phyloP scores from a whole-genome alignment of 768 basidiomycete genomes.

The Lactarius trivialis region DNA sequence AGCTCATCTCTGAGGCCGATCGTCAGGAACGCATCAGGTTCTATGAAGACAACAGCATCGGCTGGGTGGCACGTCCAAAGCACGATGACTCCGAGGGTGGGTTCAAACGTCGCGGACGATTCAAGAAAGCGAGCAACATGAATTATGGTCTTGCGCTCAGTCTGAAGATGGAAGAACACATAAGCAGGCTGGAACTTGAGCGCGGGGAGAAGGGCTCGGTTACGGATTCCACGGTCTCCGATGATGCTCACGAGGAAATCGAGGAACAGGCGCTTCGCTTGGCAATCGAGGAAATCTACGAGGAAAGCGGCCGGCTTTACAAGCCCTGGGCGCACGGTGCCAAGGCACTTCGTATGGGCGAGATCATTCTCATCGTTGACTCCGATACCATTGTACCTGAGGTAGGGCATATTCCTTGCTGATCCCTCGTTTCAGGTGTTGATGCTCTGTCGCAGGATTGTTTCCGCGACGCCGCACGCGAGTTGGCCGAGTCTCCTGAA shows the following conservation, averaged over 20 bases:
- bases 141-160: constrained; percentile 74
- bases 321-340: constrained; percentile 75
- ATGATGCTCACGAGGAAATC: constrained; percentile 42
- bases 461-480: constrained; percentile 83
- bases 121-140: constrained; percentile 94
- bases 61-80: constrained; percentile 75
- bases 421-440: not conserved
- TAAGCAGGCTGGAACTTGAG: constrained; percentile 42
- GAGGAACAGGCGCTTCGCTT: constrained; percentile 69
- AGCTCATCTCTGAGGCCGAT: constrained; percentile 55
- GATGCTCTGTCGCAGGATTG: constrained; percentile 50
- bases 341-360: constrained; percentile 67
- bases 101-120: constrained; percentile 77
- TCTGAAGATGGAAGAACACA: constrained; percentile 48
- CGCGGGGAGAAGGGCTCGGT: constrained; percentile 31
- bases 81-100: constrained; percentile 57
- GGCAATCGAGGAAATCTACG: constrained; percentile 67
- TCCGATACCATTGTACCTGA: constrained; percentile 77
- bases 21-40: constrained; percentile 60
- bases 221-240: constrained; percentile 31
- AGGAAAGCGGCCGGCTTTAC: constrained; percentile 52
- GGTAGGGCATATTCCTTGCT: constrained; percentile 29
- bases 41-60: constrained; percentile 73
- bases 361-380: constrained; percentile 76
- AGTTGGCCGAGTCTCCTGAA: constrained; percentile 74